These are phyloP conservation scores for Lodderomyces orthopsilosis DNA, from an alignment of 1,139 yeast genomes.

Conservation along the genomic window DNA sequence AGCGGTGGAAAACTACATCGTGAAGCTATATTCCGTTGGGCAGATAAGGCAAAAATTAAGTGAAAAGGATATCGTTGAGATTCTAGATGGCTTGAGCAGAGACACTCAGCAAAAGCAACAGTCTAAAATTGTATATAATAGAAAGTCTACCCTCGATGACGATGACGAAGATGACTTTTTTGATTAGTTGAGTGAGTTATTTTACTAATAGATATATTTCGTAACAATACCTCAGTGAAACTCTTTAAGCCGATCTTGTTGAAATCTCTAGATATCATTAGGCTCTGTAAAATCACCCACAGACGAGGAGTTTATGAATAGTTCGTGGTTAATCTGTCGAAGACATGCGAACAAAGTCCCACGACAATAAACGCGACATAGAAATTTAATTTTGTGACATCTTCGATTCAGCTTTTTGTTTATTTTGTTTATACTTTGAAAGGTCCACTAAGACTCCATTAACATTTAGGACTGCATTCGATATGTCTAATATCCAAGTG, in stretches of 20 bases:
- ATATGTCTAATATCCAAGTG: slow-evolving; percentile 65
- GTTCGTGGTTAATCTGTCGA: too few relatives aligned
- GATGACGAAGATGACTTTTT: slow-evolving; percentile 35
- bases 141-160: slow-evolving; percentile 21
- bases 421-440: slow-evolving; percentile 1
- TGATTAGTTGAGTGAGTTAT: slow-evolving; percentile 23
- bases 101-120: slow-evolving; percentile 66
- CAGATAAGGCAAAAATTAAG: slow-evolving; percentile 67
- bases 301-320: too few relatives aligned
- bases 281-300: too few relatives aligned
- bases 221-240: too few relatives aligned
- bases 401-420: not conserved
- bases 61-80: slow-evolving; percentile 78
- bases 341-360: too few relatives aligned
- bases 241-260: too few relatives aligned
- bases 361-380: too few relatives aligned
- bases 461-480: not conserved
- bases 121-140: slow-evolving; percentile 52
- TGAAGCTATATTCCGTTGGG: slow-evolving; percentile 76
- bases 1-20: slow-evolving; percentile 81
- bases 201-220: not conserved
- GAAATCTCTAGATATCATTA: too few relatives aligned
- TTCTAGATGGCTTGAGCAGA: slow-evolving; percentile 78
- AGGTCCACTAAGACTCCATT: too few relatives aligned
- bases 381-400: too few relatives aligned